phyloP scores from a whole-genome alignment of 2,329 filamentous ascomycete genomes.

The Ophiostoma novo-ulmi region DNA sequence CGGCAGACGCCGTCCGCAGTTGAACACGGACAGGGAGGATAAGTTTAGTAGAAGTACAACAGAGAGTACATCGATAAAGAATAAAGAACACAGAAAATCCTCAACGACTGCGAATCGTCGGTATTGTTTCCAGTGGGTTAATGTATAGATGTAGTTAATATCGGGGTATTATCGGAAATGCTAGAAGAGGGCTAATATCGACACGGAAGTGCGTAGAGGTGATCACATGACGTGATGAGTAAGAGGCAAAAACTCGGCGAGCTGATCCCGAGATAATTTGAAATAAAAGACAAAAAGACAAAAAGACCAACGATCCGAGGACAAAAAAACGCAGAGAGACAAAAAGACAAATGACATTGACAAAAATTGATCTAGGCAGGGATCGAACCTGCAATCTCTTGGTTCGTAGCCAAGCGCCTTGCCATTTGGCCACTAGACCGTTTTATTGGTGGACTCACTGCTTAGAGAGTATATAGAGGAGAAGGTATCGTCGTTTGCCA shows the following conservation, averaged over 20 bases:
- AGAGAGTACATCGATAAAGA: not conserved
- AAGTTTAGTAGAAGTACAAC: not conserved
- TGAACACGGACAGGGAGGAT: not conserved
- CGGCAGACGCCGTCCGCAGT: not conserved
- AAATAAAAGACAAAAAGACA: not conserved
- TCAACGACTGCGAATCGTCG: not conserved
- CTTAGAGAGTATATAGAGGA: not conserved
- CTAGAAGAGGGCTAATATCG: not conserved
- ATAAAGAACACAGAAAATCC: not conserved
- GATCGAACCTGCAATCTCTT: constrained; percentile 38
- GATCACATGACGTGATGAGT: not conserved
- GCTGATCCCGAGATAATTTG: not conserved
- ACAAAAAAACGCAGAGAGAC: not conserved
- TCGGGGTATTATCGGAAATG: not conserved
- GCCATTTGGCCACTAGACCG: constrained; percentile 33
- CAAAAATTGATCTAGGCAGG: constrained; percentile 31
- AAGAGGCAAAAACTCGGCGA: not conserved
- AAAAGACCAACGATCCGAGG: not conserved
- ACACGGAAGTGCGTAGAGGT: not conserved
- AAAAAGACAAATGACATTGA: not conserved
- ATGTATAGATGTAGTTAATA: not conserved
- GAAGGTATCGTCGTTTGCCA: too few relatives aligned
- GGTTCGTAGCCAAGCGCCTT: constrained; percentile 39
- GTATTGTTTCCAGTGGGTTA: not conserved
- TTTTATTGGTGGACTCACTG: not conserved